Conservation (phyloP, 108 stramenopile species). For the Discostella pseudostelligera region DNA sequence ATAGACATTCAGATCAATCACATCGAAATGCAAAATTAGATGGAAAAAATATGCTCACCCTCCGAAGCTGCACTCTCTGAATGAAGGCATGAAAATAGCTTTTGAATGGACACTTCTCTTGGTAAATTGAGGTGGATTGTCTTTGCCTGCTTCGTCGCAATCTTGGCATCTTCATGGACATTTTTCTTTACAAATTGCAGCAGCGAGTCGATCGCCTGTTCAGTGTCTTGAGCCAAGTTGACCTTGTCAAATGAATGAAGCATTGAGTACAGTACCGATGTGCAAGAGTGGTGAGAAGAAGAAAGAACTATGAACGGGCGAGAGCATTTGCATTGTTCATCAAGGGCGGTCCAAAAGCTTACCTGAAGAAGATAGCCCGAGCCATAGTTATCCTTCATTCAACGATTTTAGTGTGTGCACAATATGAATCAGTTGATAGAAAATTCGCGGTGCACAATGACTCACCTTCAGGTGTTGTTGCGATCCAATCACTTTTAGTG, state of each 20-base stretch:
- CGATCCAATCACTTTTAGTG: slow-evolving; percentile 73
- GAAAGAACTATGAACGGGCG: background rate
- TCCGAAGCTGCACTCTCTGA: slow-evolving; percentile 25
- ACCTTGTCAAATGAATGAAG: slow-evolving; percentile 12
- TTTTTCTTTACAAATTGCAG: slow-evolving; percentile 40
- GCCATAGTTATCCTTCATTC: slow-evolving; percentile 40
- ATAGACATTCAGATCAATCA: too few relatives aligned
- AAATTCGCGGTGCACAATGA: background rate
- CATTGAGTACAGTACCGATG: too few relatives aligned
- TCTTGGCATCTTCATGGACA: slow-evolving; percentile 44
- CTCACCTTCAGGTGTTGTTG: slow-evolving; percentile 74
- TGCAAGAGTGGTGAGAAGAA: background rate
- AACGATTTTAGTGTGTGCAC: slow-evolving; percentile 35
- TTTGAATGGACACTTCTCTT: slow-evolving; percentile 35
- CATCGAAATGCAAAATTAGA: too few relatives aligned
- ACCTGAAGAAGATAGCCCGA: slow-evolving; percentile 54
- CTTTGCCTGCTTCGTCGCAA: slow-evolving; percentile 52
- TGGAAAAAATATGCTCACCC: slow-evolving; percentile 10
- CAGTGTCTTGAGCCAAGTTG: slow-evolving; percentile 38
- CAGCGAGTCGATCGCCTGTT: slow-evolving; percentile 37
- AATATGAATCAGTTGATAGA: too few relatives aligned
- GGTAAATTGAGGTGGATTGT: slow-evolving; percentile 57
- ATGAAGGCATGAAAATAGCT: slow-evolving; percentile 46
- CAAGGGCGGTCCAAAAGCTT: background rate
- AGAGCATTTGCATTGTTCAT: background rate